Percentiles rank a stretch among this genome's conserved stretches.
Evolutionary conservation across 1,139 yeast species (phyloP).

Genomic region (Nakaseomyces kungkrabaensis): DNA sequence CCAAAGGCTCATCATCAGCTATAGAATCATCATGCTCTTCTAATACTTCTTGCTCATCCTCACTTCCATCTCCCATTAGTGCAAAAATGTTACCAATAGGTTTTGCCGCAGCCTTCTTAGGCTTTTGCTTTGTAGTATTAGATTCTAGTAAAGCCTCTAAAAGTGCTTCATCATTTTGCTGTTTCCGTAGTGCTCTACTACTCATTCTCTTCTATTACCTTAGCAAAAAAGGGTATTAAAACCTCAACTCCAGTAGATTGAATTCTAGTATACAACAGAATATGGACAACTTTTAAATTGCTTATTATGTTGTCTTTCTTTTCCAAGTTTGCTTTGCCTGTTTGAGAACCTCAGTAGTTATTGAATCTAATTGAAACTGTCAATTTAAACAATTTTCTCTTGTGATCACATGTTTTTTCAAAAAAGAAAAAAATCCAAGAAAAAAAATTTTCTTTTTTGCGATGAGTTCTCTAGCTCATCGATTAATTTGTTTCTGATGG

Average conservation of each 20-base stretch:
- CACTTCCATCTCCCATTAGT: slow-evolving; percentile 37
- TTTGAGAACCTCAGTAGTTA: no score
- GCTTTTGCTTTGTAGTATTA: slow-evolving; percentile 6
- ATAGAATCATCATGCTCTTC: slow-evolving; percentile 10
- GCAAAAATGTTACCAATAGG: slow-evolving; percentile 40
- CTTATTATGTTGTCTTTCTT: no score
- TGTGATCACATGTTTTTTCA: no score
- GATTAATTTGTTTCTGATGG: neutral
- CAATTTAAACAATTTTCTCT: neutral
- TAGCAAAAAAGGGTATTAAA: neutral
- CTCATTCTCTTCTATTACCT: slow-evolving; percentile 38
- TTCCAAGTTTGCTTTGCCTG: no score
- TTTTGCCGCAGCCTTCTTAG: slow-evolving; percentile 8
- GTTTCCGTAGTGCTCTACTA: slow-evolving; percentile 52
- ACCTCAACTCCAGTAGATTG: no score
- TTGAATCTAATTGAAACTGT: no score
- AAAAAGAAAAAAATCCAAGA: neutral
- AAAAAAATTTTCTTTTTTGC: neutral
- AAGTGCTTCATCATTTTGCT: slow-evolving; percentile 36
- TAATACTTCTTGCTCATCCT: slow-evolving; percentile 29
- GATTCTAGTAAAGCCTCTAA: slow-evolving; percentile 19
- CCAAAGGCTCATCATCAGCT: slow-evolving; percentile 6
- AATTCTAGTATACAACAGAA: no score
- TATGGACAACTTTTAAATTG: no score
- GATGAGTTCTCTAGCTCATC: neutral